Conservation (phyloP, 805 yeast species). For the Metschnikowia picachoensis region DNA sequence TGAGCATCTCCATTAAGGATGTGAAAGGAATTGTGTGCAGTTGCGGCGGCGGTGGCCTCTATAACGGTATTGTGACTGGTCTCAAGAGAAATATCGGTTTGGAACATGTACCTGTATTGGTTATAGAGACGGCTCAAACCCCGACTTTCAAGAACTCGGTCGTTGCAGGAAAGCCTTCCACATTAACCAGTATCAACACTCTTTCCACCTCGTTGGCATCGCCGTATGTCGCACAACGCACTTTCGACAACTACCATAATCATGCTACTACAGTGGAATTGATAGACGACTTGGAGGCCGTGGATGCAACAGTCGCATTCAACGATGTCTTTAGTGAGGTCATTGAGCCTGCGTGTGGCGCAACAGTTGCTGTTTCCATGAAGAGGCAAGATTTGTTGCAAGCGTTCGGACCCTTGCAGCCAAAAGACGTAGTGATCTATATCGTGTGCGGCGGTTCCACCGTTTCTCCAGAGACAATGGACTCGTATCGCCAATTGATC, state of each 20-base stretch:
- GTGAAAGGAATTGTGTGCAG: conserved; percentile 50
- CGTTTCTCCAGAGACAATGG: conserved; percentile 9
- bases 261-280: conserved; percentile 15
- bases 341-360: conserved; percentile 74
- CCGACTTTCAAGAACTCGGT: conserved; percentile 56
- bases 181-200: conserved; percentile 45
- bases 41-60: conserved; percentile 57
- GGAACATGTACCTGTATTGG: conserved; percentile 29
- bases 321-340: conserved; percentile 48
- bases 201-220: conserved; percentile 66
- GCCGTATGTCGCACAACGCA: conserved; percentile 48
- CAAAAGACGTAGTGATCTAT: conserved; percentile 45
- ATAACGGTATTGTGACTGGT: conserved; percentile 49
- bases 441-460: conserved; percentile 52
- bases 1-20: conserved; percentile 11
- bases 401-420: conserved; percentile 23
- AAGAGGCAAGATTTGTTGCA: conserved; percentile 27
- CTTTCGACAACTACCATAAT: conserved; percentile 35
- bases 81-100: conserved; percentile 21
- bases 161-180: conserved; percentile 40
- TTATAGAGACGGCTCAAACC: conserved; percentile 57
- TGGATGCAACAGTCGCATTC: conserved; percentile 49
- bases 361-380: conserved; percentile 53
- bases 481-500: conserved; percentile 10
- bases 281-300: conserved; percentile 53